phyloP scores from a whole-genome alignment of 139 green algal species.

The Ettlia oleoabundans region DNA sequence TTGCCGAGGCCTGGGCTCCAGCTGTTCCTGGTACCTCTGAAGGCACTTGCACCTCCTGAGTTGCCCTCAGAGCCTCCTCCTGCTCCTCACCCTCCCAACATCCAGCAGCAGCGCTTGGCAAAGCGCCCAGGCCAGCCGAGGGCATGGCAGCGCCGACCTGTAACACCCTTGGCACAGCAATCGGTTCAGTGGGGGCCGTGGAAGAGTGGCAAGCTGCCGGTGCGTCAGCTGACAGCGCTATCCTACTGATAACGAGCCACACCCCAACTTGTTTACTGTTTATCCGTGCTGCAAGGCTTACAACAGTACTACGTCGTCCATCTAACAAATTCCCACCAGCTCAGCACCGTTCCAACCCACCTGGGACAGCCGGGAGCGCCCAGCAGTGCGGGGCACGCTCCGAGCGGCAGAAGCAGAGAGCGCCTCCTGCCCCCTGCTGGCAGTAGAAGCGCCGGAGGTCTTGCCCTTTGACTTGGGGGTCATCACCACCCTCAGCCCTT shows the following conservation, averaged over 20 bases:
- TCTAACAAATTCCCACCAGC: not conserved
- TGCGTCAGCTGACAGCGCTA: no score
- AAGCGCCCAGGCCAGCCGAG: no score
- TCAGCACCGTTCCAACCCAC: not conserved
- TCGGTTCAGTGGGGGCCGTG: no score
- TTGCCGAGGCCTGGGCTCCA: slow-evolving; percentile 3
- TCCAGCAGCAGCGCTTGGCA: no score
- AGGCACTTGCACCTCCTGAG: not conserved
- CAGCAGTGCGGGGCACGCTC: slow-evolving; percentile 12
- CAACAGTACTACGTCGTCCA: no score
- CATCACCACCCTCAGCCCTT: slow-evolving; percentile 13
- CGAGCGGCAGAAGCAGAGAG: not conserved
- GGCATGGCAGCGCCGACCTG: no score
- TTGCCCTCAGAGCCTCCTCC: not conserved
- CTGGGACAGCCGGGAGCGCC: slow-evolving; percentile 34
- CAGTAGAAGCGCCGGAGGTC: not conserved
- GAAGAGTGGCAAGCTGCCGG: no score
- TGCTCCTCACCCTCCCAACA: no score
- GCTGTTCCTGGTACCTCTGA: not conserved
- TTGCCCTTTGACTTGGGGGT: slow-evolving; percentile 27
- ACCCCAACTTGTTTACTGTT: no score
- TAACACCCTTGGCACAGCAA: no score
- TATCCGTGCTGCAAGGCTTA: not conserved
- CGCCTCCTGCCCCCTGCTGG: not conserved
- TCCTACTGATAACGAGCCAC: no score